phyloP scores from a whole-genome alignment of 805 yeast species.

The Pichia pseudocactophila region DNA sequence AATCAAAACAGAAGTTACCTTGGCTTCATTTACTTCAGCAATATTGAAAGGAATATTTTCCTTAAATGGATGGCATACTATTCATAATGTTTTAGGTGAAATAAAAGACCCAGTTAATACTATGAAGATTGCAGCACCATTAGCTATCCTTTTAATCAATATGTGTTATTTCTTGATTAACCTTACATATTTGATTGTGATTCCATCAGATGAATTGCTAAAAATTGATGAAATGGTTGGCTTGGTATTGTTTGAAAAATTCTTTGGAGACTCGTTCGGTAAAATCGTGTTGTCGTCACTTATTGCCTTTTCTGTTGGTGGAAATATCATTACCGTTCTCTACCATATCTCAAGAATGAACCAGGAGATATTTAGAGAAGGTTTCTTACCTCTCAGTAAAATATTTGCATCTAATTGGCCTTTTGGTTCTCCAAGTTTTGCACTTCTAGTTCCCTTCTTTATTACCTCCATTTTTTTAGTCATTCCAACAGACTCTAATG shows the following conservation, averaged over 20 bases:
- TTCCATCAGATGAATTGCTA: conserved; percentile 38
- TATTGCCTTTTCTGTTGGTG: conserved; percentile 46
- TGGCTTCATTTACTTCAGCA: conserved; percentile 39
- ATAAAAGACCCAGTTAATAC: conserved; percentile 44
- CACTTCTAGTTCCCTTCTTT: conserved; percentile 34
- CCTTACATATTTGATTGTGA: conserved; percentile 41
- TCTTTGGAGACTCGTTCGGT: conserved; percentile 43
- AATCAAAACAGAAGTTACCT: conserved; percentile 26
- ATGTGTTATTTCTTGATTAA: conserved; percentile 40
- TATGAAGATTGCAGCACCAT: conserved; percentile 45
- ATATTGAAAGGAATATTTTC: conserved; percentile 45
- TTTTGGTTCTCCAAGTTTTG: conserved; percentile 41
- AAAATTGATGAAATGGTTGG: conserved; percentile 43
- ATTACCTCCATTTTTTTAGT: conserved; percentile 34
- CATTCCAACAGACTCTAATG: conserved; percentile 38
- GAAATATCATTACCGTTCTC: conserved; percentile 46
- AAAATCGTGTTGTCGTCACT: conserved; percentile 38
- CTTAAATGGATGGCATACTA: conserved; percentile 46
- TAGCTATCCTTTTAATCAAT: conserved; percentile 34
- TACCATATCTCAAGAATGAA: conserved; percentile 45
- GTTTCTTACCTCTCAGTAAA: conserved; percentile 41
- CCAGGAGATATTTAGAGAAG: conserved; percentile 51
- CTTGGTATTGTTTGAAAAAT: conserved; percentile 40
- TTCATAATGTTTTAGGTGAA: conserved; percentile 47
- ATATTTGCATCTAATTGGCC: conserved; percentile 50